These are phyloP conservation scores for Syzygium malaccense DNA, from an alignment of 441 rosid genomes.

Conservation along the genomic window DNA sequence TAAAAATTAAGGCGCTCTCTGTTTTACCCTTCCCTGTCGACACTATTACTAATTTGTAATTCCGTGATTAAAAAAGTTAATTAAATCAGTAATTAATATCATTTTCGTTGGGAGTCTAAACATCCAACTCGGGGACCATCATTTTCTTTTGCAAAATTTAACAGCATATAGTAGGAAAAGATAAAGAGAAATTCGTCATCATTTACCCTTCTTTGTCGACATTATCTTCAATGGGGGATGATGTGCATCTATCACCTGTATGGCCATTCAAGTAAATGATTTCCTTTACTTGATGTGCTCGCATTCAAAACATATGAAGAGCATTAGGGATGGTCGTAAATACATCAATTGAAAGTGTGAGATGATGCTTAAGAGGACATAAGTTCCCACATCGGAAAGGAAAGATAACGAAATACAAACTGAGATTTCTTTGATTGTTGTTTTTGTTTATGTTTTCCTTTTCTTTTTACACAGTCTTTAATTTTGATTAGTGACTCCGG, in stretches of 20 bases:
- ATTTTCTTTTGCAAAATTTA: too few species aligned
- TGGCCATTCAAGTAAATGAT: not conserved
- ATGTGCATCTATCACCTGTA: not conserved
- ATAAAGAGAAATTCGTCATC: too few species aligned
- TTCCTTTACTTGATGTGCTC: not conserved
- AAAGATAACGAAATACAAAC: not conserved
- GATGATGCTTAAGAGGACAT: not conserved
- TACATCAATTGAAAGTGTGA: too few species aligned
- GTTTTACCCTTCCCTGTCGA: not conserved
- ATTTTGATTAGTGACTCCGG: accelerated
- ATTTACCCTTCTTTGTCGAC: not conserved
- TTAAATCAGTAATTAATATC: not conserved
- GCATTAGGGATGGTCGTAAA: too few species aligned
- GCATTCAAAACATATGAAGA: not conserved
- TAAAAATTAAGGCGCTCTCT: not conserved
- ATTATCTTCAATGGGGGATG: not conserved
- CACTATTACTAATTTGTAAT: not conserved
- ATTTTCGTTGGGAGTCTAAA: too few species aligned
- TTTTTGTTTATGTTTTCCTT: not conserved
- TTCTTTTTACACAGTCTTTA: not conserved
- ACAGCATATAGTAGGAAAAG: too few species aligned
- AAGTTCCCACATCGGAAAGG: not conserved
- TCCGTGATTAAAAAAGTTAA: not conserved
- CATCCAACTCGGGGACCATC: too few species aligned
- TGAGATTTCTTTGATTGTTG: not conserved